phyloP scores from a whole-genome alignment of 495 filamentous ascomycete species.

The Penicillium maclennaniae region DNA sequence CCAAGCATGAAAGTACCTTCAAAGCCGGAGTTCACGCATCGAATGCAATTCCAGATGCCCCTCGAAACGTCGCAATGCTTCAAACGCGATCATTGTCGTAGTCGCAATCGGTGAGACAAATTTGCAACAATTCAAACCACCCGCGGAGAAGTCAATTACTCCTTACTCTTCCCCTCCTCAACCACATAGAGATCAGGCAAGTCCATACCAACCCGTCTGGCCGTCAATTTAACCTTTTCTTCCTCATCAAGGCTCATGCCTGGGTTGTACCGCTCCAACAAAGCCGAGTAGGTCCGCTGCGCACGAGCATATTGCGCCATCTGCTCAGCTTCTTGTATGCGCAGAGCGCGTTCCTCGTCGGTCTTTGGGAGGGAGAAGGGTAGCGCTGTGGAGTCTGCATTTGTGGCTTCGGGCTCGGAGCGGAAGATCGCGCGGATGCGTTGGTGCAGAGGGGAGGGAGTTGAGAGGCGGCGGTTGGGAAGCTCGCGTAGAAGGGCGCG shows the following conservation, averaged over 20 bases:
- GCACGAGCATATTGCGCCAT: constrained; percentile 73
- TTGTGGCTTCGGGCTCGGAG: constrained; percentile 6
- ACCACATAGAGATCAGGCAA: constrained; percentile 51
- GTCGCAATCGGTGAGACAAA: neutral
- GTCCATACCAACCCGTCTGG: constrained; percentile 83
- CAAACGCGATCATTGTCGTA: neutral
- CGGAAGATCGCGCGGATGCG: constrained; percentile 52
- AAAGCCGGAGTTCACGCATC: neutral
- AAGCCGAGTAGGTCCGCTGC: constrained; percentile 72
- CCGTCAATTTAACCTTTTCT: constrained; percentile 77
- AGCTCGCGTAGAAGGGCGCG: constrained; percentile 88
- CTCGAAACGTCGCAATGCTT: neutral
- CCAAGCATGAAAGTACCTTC: neutral
- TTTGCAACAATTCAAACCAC: neutral
- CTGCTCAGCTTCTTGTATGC: constrained; percentile 65
- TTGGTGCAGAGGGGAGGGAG: constrained; percentile 56
- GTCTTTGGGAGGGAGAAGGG: constrained; percentile 15
- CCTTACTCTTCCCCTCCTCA: constrained; percentile 18
- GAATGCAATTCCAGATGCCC: neutral
- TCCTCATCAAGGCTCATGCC: constrained; percentile 81
- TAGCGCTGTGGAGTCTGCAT: constrained; percentile 9
- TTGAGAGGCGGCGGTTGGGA: constrained; percentile 59
- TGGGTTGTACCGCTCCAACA: constrained; percentile 91
- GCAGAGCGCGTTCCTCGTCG: constrained; percentile 14
- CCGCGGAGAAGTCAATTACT: neutral